Percentiles rank a stretch among this genome's conserved stretches.
Conservation (phyloP, 176 grass and related monocot genomes). For the Microstegium vimineum region DNA sequence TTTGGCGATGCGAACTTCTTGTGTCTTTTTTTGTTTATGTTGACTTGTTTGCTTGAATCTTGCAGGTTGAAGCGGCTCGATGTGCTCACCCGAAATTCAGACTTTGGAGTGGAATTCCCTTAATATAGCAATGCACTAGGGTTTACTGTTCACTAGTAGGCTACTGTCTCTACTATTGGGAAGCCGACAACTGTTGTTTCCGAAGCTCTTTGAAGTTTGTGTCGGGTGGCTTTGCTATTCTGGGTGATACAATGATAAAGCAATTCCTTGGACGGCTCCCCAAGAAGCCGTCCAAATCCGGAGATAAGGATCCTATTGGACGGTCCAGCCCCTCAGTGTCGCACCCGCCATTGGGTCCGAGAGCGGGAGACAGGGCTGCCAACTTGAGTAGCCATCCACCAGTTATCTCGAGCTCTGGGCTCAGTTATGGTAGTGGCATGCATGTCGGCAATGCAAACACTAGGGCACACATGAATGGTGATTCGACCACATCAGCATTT, state of each 20-base stretch:
- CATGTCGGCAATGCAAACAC: constrained; percentile 31
- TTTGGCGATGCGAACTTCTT: not conserved
- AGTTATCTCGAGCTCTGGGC: constrained; percentile 52
- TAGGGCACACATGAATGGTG: constrained; percentile 43
- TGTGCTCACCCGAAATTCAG: not conserved
- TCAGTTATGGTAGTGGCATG: constrained; percentile 42
- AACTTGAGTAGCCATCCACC: constrained; percentile 33
- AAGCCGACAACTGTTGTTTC: not conserved
- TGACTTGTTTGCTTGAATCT: not conserved
- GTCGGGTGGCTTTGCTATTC: not conserved
- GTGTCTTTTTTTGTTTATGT: not conserved
- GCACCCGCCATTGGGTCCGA: constrained; percentile 14
- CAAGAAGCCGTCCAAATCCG: constrained; percentile 64
- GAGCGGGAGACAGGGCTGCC: constrained; percentile 37
- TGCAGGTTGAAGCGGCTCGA: constrained; percentile 16
- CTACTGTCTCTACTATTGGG: not conserved
- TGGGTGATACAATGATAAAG: constrained; percentile 67
- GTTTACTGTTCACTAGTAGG: constrained; percentile 19
- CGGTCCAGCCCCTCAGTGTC: constrained; percentile 32
- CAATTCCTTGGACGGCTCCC: constrained; percentile 69
- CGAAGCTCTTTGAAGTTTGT: not conserved
- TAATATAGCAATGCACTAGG: constrained; percentile 10
- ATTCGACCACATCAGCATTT: not conserved
- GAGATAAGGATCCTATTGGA: constrained; percentile 54
- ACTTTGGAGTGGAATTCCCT: not conserved